A percentile compares a stretch with the other conserved stretches of the same genome.
phyloP scores from a whole-genome alignment of 1,284 basidiomycete species.

The Kwoniella shivajii region DNA sequence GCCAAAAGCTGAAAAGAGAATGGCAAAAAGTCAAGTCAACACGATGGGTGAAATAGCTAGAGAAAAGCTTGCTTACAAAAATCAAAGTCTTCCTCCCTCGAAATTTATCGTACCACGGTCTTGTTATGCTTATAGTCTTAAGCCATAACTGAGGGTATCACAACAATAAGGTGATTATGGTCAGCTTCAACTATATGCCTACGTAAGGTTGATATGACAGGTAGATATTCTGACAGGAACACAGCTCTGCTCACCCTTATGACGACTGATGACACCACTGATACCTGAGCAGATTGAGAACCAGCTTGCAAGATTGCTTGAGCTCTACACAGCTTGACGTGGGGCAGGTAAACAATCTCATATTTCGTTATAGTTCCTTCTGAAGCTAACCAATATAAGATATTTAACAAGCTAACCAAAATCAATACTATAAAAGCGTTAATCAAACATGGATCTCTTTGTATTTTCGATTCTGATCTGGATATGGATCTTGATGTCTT shows the following conservation, averaged over 20 bases:
- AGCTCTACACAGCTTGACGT: conserved; percentile 8
- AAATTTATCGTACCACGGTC: conserved; percentile 6
- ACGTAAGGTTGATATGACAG: too few species aligned
- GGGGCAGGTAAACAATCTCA: conserved; percentile 2
- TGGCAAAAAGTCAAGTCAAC: too few species aligned
- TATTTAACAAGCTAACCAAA: conserved; percentile 11
- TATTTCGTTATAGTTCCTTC: not conserved
- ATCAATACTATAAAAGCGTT: conserved; percentile 22
- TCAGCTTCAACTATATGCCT: too few species aligned
- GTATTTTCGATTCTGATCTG: not conserved
- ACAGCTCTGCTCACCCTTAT: conserved; percentile 9
- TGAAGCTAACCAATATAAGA: conserved; percentile 9
- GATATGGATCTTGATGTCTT: too few species aligned
- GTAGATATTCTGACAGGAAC: too few species aligned
- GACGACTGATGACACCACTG: conserved; percentile 10
- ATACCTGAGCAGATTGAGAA: conserved; percentile 16
- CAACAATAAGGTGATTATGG: not conserved
- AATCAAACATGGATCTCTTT: conserved; percentile 19
- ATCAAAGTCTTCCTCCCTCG: not conserved
- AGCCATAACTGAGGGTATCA: conserved; percentile 8
- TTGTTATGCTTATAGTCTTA: conserved; percentile 9
- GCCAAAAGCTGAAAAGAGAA: conserved; percentile 11
- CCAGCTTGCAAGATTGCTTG: conserved; percentile 19
- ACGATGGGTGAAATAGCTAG: too few species aligned
- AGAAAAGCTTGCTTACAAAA: conserved; percentile 1